Evolutionary conservation across 129 eudicot species (phyloP).

Genomic region (Scalesia atractyloides): DNA sequence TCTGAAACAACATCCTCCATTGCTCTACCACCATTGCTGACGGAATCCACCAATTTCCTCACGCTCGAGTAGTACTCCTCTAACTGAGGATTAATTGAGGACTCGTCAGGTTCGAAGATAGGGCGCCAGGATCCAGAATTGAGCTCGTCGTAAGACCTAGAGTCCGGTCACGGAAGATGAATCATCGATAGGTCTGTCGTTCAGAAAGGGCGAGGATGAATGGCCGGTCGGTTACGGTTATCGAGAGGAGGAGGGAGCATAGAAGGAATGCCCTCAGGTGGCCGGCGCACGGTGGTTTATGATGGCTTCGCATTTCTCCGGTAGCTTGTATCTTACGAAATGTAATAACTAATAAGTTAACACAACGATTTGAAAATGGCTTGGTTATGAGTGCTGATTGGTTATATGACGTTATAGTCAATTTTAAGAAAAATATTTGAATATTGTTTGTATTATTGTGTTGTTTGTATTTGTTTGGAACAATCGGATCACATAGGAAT

Average conservation of each 20-base stretch:
- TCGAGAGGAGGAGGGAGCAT: slow-evolving; percentile 34
- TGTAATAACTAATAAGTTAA: no score
- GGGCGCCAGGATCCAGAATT: slow-evolving; percentile 94
- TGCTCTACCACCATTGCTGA: slow-evolving; percentile 56
- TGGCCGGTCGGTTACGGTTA: slow-evolving; percentile 52
- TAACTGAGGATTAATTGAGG: slow-evolving; percentile 1
- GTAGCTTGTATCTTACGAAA: no score
- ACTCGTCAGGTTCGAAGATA: slow-evolving; percentile 58
- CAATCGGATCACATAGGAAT: background rate
- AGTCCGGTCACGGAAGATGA: slow-evolving; percentile 44
- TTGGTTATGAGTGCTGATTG: no score
- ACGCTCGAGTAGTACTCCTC: slow-evolving; percentile 49
- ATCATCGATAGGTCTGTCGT: slow-evolving; percentile 34
- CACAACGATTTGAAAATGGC: no score
- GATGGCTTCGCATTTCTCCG: background rate
- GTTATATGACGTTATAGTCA: no score
- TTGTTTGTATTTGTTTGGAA: no score
- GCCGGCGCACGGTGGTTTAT: slow-evolving; percentile 24
- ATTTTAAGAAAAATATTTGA: no score
- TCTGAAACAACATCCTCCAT: slow-evolving; percentile 65
- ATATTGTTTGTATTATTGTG: no score
- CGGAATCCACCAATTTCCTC: slow-evolving; percentile 54
- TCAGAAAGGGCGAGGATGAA: slow-evolving; percentile 84
- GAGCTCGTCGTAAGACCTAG: slow-evolving; percentile 64
- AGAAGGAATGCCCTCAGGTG: slow-evolving; percentile 25